Base-by-base conservation (phyloP, 495 filamentous ascomycete species). In the Collariella sp. region DNA sequence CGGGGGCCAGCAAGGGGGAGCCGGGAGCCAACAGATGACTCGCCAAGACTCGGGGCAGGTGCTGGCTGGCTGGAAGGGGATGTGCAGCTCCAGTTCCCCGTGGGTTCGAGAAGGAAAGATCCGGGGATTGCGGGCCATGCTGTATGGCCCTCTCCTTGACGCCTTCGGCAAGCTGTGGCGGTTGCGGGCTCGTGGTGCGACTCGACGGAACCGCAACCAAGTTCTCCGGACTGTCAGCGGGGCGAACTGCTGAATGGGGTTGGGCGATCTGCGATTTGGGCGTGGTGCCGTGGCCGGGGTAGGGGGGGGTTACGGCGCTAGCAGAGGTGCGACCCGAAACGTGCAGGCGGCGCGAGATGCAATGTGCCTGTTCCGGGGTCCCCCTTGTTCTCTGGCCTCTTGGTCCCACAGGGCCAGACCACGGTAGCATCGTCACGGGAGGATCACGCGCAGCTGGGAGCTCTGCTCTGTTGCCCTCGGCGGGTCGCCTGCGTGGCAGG, bases 301-400 rank as follows among this genome's bases (percentile, higher is more conserved):
- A 9, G 26, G n/a, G 20, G 35, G 18, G 23, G 31, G 13, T 39
- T 29, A 50, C 15, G 2, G 19, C 31, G 22, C 55, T 48, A 53
- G 34, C 24, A 44, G 15, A 40, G 22, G 33, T 47, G 45, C 36
- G 23, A 54, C 56, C 45, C 45, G 45, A 50, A 56, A 56, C 54
- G 54, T 56, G 54, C 54, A 52, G 50, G 9, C 39, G 50, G 46
- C 44, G 56, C 56, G 45, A 58, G 31, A 29, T 53, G 44, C 49
- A 48, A 33, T 48, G 43, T 38, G 40, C 44, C 45, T 39, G 31
- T 20, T 22, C 15, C 3, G 46, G 40, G 7, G n/a, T 24, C 24
- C 38, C 16, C n/a, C n/a, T n/a, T 18, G 36, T 3, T 4, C 9
- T 4, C 11, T 0, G 26, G 50, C 36, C 2, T 41, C 50, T 6